Evolutionary conservation across 2,329 filamentous ascomycete species (phyloP).

Genomic region (Periconia sp.): DNA sequence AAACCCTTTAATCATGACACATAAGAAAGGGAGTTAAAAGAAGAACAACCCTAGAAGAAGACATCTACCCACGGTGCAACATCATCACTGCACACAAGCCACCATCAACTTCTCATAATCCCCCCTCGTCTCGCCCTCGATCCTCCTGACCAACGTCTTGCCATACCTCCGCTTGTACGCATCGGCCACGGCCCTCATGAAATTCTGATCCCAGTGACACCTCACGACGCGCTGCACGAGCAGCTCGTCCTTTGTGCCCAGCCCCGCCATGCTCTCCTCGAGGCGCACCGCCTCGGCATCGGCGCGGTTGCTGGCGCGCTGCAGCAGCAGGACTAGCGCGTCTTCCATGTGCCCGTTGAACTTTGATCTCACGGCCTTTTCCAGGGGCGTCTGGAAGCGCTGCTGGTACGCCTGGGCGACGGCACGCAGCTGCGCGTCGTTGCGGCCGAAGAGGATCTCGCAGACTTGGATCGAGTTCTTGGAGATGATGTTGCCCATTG

Average conservation of each 20-base stretch:
- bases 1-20: too few relatives aligned
- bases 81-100: constrained; percentile 57
- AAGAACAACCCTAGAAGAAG: neutral
- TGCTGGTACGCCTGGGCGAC: constrained; percentile 77
- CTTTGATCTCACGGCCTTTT: constrained; percentile 76
- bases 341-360: constrained; percentile 94
- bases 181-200: constrained; percentile 77
- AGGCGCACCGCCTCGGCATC: constrained; percentile 82
- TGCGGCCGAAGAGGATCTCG: constrained; percentile 76
- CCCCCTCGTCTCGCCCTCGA: constrained; percentile 83
- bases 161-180: constrained; percentile 77
- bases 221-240: constrained; percentile 80
- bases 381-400: constrained; percentile 73
- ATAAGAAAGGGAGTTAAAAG: neutral
- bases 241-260: constrained; percentile 84
- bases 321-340: constrained; percentile 80
- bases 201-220: constrained; percentile 79
- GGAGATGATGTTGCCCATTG: constrained; percentile 67
- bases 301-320: constrained; percentile 77
- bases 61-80: too few relatives aligned
- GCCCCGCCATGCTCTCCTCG: constrained; percentile 85
- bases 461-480: constrained; percentile 80
- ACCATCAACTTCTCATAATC: constrained; percentile 81
- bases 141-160: constrained; percentile 69
- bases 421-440: constrained; percentile 82